Base-by-base conservation (phyloP, 2,329 filamentous ascomycete species). In the Arthrobotrys megalospora region DNA sequence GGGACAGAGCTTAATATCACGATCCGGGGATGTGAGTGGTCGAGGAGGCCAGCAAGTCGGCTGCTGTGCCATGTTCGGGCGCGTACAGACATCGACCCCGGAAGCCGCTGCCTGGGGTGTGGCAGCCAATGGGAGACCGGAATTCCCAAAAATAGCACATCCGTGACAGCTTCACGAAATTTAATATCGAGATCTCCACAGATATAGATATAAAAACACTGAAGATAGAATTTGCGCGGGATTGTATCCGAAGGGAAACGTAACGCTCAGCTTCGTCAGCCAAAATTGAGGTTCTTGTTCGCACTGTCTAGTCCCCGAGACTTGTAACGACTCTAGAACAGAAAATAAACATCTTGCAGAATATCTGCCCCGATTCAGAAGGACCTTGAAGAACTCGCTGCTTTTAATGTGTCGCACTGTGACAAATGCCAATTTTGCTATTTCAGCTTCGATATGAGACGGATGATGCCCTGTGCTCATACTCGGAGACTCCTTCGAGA, bases 141-240 rank as follows among this genome's bases (percentile, higher is more conserved):
- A 24, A 72, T 72, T 50, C 52, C 75, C 75, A 78, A 78, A 78
- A 72, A 78, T 78, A 78, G 75, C 53, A 71, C 67, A 67, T 62
- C 52, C 67, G 50, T 67, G 75, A 41, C 28, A 50, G 14, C 36
- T 70, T 34, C 32, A 71, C 21, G 21, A 66, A 52, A 52, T 67
- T 28, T 41, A 53, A 53, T 16, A 50, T 67, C 47, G 24, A 67
- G 47, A 67, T 67, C 47, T 21, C 21, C 36, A 55, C n/a, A 8
- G 12, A 16, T 36, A 34, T 41, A 43, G 7, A 64, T 53, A 71
- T 64, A 53, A 43, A 47, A 45, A 50, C 43, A 68, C 19, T 58
- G 53, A 66, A 14, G 52, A 64, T 55, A 50, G 12, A 43, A 24
- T 66, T 50, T 50, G 16, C 66, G 58, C 53, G 19, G 38, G 16